Percentiles rank a stretch among this genome's conserved stretches.
Conservation (phyloP, 2,329 filamentous ascomycete genomes). For the Xylariaceae sp. region DNA sequence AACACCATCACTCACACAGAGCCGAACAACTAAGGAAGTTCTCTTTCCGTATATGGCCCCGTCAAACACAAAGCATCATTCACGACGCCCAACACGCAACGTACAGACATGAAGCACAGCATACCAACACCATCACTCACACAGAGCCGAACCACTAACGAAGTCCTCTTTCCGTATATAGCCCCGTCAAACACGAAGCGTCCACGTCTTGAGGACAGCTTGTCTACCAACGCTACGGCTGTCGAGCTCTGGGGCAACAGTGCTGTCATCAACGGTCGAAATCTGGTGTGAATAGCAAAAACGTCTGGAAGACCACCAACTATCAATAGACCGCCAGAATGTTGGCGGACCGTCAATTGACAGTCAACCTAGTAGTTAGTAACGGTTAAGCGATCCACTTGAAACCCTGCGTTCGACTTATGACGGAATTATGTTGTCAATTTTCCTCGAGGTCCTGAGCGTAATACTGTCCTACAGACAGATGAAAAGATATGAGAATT, state of each 20-base stretch:
- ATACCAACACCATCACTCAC: slow-evolving; percentile 27
- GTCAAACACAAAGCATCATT: background rate
- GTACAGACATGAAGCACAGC: slow-evolving; percentile 18
- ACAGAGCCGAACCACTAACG: slow-evolving; percentile 12
- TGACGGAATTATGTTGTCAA: no score
- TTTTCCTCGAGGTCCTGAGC: no score
- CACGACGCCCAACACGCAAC: slow-evolving; percentile 10
- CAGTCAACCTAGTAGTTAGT: no score
- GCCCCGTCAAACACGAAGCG: slow-evolving; percentile 14
- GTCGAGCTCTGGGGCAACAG: slow-evolving; percentile 21
- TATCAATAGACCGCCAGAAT: no score
- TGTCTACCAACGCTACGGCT: background rate
- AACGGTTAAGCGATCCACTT: no score
- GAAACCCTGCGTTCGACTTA: no score
- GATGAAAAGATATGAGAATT: no score
- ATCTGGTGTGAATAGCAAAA: no score
- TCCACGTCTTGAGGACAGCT: background rate
- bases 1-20: slow-evolving; percentile 17
- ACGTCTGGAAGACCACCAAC: no score
- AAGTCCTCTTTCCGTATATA: slow-evolving; percentile 9
- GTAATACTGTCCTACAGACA: no score
- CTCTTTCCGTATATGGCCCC: no score
- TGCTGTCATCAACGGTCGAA: slow-evolving; percentile 10
- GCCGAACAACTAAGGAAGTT: slow-evolving; percentile 16
- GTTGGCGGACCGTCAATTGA: no score